phyloP scores from a whole-genome alignment of 129 eudicot genomes.

The Flaveria ramosissima region DNA sequence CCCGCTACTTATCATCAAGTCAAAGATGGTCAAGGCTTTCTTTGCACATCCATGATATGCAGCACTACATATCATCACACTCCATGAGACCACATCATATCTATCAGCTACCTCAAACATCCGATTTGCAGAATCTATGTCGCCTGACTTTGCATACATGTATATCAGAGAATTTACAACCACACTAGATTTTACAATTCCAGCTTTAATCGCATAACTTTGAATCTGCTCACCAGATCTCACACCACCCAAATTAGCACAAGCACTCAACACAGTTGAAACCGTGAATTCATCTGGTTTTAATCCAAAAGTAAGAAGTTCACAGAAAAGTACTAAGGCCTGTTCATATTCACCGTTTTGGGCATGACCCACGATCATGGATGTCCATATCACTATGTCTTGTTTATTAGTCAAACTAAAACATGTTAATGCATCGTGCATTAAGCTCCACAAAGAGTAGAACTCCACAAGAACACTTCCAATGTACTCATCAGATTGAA shows the following conservation, averaged over 20 bases:
- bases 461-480: conserved; percentile 50
- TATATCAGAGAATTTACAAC: conserved; percentile 44
- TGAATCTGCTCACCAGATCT: conserved; percentile 51
- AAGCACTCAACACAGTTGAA: conserved; percentile 44
- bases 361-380: conserved; percentile 45
- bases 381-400: conserved; percentile 54
- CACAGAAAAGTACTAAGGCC: conserved; percentile 37
- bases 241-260: conserved; percentile 48
- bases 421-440: conserved; percentile 32
- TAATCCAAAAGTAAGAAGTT: conserved; percentile 32
- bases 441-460: conserved; percentile 35
- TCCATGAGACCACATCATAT: conserved; percentile 47
- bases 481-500: conserved; percentile 45
- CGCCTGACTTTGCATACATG: conserved; percentile 57
- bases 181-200: conserved; percentile 26
- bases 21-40: conserved; percentile 48
- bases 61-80: conserved; percentile 45
- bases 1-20: conserved; percentile 38
- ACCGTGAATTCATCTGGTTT: conserved; percentile 49
- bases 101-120: conserved; percentile 40
- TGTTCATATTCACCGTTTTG: conserved; percentile 43
- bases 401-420: conserved; percentile 36
- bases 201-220: conserved; percentile 46
- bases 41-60: conserved; percentile 52
- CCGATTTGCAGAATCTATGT: conserved; percentile 44